Evolutionary conservation across 1,284 basidiomycete species (phyloP).

Genomic region (Cryptococcus amylolentus): DNA sequence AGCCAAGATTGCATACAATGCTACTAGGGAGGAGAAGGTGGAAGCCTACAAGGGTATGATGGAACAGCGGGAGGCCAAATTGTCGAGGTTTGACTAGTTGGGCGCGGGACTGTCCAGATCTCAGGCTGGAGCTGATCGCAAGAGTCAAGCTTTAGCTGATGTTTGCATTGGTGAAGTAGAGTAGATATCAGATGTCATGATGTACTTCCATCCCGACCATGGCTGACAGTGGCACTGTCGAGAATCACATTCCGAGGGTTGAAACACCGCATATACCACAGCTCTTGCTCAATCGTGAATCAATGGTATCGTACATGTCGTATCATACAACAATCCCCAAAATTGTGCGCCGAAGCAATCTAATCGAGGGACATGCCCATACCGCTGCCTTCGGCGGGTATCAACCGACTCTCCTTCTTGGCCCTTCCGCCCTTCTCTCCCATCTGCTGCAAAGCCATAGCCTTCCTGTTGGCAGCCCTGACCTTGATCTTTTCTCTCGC

Average conservation of each 20-base stretch:
- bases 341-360: background rate
- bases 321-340: conserved; percentile 6
- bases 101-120: background rate
- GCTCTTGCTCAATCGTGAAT: background rate
- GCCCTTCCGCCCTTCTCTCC: conserved; percentile 57
- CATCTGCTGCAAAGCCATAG: conserved; percentile 41
- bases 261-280: too few relatives aligned
- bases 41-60: conserved; percentile 60
- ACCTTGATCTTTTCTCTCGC: conserved; percentile 77
- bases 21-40: conserved; percentile 74
- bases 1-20: conserved; percentile 70
- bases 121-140: background rate
- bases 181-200: background rate
- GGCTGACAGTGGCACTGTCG: too few relatives aligned
- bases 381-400: conserved; percentile 53
- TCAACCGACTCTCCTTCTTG: conserved; percentile 63
- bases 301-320: conserved; percentile 5
- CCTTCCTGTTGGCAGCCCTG: conserved; percentile 58
- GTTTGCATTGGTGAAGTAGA: background rate
- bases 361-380: conserved; percentile 50
- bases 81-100: conserved; percentile 5
- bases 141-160: background rate
- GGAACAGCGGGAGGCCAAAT: conserved; percentile 44
- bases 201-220: too few relatives aligned
- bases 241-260: too few relatives aligned